Evolutionary conservation across 805 yeast genomes (phyloP).

Genomic region (Ogataea zsoltii): DNA sequence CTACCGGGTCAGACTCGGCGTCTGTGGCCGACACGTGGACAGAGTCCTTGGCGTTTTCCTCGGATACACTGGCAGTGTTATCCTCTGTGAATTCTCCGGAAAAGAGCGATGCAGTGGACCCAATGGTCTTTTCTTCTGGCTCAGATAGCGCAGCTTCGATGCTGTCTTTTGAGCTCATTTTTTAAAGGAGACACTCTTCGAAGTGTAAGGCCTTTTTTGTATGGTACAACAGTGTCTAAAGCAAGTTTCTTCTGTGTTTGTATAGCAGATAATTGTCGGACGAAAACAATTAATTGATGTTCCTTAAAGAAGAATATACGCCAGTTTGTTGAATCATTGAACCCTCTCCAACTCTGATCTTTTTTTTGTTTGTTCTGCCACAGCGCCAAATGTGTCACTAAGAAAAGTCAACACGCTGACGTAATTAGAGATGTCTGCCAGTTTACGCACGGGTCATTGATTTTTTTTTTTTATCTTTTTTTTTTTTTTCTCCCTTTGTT

Average conservation of each 20-base stretch:
- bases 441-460: neutral
- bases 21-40: neutral
- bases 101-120: neutral
- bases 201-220: neutral
- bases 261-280: neutral
- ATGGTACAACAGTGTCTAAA: neutral
- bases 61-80: neutral
- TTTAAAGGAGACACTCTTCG: neutral
- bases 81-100: neutral
- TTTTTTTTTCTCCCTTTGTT: slow-evolving; percentile 8
- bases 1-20: too few relatives aligned
- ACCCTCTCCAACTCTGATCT: neutral
- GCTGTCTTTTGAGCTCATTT: slow-evolving; percentile 5
- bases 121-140: slow-evolving; percentile 1
- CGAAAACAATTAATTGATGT: neutral
- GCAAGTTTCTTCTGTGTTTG: neutral
- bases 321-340: neutral
- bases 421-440: neutral
- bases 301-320: too few relatives aligned
- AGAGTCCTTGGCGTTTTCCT: neutral
- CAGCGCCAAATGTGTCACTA: neutral
- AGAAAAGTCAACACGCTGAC: neutral
- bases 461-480: neutral
- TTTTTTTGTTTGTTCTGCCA: slow-evolving; percentile 1
- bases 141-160: slow-evolving; percentile 3